These are phyloP conservation scores for Melanogaster broomeanus DNA, from an alignment of 768 basidiomycete genomes.

Conservation along the genomic window DNA sequence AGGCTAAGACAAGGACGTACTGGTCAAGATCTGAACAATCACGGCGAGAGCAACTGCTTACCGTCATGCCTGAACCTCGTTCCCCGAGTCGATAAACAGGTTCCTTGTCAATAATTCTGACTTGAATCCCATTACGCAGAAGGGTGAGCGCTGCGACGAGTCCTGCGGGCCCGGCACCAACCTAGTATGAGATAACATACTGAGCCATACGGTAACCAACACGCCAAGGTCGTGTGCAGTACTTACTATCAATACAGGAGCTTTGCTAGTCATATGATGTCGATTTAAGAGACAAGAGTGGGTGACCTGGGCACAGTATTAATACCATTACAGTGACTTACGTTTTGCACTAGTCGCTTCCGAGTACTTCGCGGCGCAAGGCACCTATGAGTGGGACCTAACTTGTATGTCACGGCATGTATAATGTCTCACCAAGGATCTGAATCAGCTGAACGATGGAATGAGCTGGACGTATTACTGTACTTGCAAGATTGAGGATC, in stretches of 20 bases:
- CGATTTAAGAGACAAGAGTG: neutral
- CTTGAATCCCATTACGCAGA: conserved; percentile 26
- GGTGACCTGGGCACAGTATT: too few relatives aligned
- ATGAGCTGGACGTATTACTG: too few relatives aligned
- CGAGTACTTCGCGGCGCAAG: too few relatives aligned
- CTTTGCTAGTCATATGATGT: neutral
- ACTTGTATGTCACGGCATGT: too few relatives aligned
- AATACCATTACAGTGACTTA: too few relatives aligned
- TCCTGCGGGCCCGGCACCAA: conserved; percentile 50
- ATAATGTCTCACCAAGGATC: too few relatives aligned
- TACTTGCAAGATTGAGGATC: too few relatives aligned
- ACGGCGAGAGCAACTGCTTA: conserved; percentile 6
- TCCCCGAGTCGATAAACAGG: conserved; percentile 36
- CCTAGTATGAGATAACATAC: conserved; percentile 28
- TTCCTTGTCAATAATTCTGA: conserved; percentile 7
- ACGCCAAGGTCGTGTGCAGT: neutral
- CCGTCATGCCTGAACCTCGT: conserved; percentile 40
- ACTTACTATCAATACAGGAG: neutral
- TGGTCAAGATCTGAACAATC: neutral
- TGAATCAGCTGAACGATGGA: too few relatives aligned
- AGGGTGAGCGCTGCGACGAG: conserved; percentile 45
- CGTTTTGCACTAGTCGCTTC: too few relatives aligned
- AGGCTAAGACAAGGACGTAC: conserved; percentile 27
- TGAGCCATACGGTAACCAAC: neutral
- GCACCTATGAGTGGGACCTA: too few relatives aligned